Evolutionary conservation across 2,329 filamentous ascomycete genomes (phyloP), one percentile per base, ranked within the genome.

Genomic region (Westerdykella ornata): DNA sequence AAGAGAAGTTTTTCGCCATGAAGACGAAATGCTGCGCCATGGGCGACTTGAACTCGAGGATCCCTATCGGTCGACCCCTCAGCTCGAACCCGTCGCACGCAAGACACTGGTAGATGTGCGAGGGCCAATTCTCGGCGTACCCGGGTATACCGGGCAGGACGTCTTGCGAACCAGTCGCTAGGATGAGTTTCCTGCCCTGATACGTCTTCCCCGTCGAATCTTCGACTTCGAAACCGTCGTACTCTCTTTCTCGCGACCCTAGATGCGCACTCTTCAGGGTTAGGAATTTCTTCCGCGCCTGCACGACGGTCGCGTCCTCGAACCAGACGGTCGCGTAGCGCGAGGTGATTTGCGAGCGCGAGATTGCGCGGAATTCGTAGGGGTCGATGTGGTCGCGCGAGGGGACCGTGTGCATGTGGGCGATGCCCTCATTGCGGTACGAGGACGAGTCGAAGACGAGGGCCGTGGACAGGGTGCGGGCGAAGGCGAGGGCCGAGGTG

Each of bases 51-150:
- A 54, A 57, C 2, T 46, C 50, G 0, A 63, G 46, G 14, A 63
- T 45, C 3, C 59, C 60, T 4, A 60, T 54, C 0, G 62, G 51
- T 2, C 49, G 51, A 1, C 73, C 75, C 12, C 72, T 67, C 38
- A 80, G 74, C 46, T 82, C 78, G 53, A 70, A 81, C 4, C 78
- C 78, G 47, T 80, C 70, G 56, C 77, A 81, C 50, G 74, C 78
- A 1, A 81, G 68, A 48, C 77, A 81, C 50, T 80, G 76, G 48
- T 76, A 80, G 14, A 26, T 47, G 30, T 62, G 58, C 4, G 29
- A 16, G 0, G 58, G 54, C 76, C 76, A 82, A 41, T 73, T 74
- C 31, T 79, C 72, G 0, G 48, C 64, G 45, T 77, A 82, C 0
- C 79, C 78, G 1, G 30, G 18, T 13, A 80, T 72, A 12, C 72